phyloP scores from a whole-genome alignment of 2,329 filamentous ascomycete species.

The Monilinia fructigena region DNA sequence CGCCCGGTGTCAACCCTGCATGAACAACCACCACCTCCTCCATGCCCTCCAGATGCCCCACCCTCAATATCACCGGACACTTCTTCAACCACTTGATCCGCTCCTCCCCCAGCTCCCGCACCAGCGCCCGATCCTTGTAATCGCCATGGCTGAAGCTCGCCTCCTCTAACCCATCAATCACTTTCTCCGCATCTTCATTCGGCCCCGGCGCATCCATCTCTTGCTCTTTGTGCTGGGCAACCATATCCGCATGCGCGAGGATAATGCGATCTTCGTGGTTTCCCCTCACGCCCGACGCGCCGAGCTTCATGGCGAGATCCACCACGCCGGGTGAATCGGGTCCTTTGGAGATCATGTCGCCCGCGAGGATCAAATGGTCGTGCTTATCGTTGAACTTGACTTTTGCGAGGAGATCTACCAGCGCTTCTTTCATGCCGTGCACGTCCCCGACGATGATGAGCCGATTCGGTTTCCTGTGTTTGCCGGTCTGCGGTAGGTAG shows the following conservation, averaged over 20 bases:
- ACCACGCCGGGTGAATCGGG: conserved; percentile 79
- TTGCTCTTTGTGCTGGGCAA: conserved; percentile 37
- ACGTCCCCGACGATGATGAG: conserved; percentile 88
- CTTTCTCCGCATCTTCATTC: conserved; percentile 36
- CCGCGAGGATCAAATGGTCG: conserved; percentile 75
- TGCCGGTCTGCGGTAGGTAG: conserved; percentile 38
- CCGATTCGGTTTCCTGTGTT: conserved; percentile 49
- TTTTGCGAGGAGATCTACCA: conserved; percentile 65
- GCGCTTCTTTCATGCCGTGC: conserved; percentile 76
- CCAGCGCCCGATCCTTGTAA: conserved; percentile 36
- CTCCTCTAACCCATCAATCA: conserved; percentile 34
- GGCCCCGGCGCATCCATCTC: conserved; percentile 31
- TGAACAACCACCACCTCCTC: conserved; percentile 76
- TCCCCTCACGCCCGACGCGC: conserved; percentile 80
- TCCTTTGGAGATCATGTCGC: conserved; percentile 83
- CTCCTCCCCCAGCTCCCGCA: conserved; percentile 41
- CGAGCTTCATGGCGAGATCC: conserved; percentile 67
- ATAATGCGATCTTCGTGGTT: conserved; percentile 90
- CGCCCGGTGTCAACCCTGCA: conserved; percentile 76
- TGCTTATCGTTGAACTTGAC: conserved; percentile 58
- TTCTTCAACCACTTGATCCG: conserved; percentile 68
- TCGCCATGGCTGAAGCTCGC: conserved; percentile 35
- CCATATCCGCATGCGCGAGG: conserved; percentile 53
- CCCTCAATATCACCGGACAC: conserved; percentile 74
- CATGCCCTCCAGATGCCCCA: conserved; percentile 61